Evolutionary conservation across 2,329 filamentous ascomycete genomes (phyloP).

Genomic region (Bipolaris zeicola): DNA sequence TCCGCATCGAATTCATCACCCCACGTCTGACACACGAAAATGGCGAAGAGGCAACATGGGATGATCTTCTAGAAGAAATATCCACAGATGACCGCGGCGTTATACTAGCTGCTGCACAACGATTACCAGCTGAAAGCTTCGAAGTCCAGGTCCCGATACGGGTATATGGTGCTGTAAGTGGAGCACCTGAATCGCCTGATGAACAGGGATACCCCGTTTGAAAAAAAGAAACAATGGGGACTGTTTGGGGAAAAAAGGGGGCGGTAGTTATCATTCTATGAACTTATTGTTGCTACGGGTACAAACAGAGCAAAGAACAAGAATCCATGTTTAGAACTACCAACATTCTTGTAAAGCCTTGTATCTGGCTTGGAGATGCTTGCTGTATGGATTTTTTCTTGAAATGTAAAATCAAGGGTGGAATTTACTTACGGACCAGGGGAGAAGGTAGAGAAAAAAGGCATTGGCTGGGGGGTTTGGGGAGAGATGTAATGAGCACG

Average conservation of each 20-base stretch:
- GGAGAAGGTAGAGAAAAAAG: not conserved
- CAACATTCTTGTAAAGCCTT: too few relatives aligned
- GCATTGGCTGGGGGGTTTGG: not conserved
- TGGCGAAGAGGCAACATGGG: conserved; percentile 34
- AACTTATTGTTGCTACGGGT: not conserved
- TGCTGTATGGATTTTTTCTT: too few relatives aligned
- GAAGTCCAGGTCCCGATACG: conserved; percentile 84
- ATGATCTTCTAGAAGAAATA: conserved; percentile 74
- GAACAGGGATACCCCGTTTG: conserved; percentile 43
- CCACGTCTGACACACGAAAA: conserved; percentile 58
- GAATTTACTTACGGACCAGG: too few relatives aligned
- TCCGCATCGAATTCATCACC: conserved; percentile 91
- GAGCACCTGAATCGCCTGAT: conserved; percentile 39
- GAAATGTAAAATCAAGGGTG: too few relatives aligned
- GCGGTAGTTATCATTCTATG: too few relatives aligned
- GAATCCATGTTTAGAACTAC: not conserved
- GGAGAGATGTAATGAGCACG: not conserved
- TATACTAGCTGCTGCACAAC: conserved; percentile 77
- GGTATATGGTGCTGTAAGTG: conserved; percentile 69
- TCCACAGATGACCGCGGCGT: conserved; percentile 78
- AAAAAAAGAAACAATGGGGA: conserved; percentile 16
- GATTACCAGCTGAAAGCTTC: conserved; percentile 83
- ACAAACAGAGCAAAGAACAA: not conserved
- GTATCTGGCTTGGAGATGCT: too few relatives aligned
- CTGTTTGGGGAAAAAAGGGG: too few relatives aligned